Base-by-base conservation (phyloP, 352 stramenopile species). In the Globisporangium okanoganense region DNA sequence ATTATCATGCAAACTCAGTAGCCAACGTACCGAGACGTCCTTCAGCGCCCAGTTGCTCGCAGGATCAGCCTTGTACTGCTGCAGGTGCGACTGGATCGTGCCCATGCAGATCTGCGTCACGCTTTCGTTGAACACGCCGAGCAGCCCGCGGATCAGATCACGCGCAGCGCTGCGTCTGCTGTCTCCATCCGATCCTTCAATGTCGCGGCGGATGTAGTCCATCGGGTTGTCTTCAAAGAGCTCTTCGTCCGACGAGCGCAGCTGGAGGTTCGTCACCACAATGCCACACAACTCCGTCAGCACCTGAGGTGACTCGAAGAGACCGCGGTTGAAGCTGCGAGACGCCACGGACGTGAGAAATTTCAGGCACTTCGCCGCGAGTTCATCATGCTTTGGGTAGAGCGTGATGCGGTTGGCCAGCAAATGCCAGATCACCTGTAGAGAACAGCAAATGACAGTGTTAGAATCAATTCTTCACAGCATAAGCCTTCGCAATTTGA, bases 201-300 rank as follows among this genome's bases (percentile, higher is more conserved):
- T 98, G 69, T 99, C 98, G 1, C 88, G 90, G 25, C 97, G 81
- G 67, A 99, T 99, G 76, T 98, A 99, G 58, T 99, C 97, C 63
- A 97, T 91, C 7, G 96, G 96, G 71, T 99, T 98, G 70, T 99
- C 97, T 67, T 99, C 97, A 66, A 99, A 99, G 22, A 97, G 76
- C 73, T 99, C 97, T 67, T 99, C 97, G 55, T 97, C 88, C 12
- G 78, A 88, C 45, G 98, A 94, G n/a, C 97, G 90, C 58, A 99
- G 85, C 61, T 90, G 94, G 36, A 99, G 62, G 72, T 99, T 99
- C 14, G 95, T 98, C 52, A 99, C 95, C 9, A 99, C 95, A 70
- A 99, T 99, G 12, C 94, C 79, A 62, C 98, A 94, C 51, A 99
- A 97, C 65, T 99, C 78, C 0, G 76, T 75, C 25, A 94, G 62